A percentile compares a stretch with the other conserved stretches of the same genome.
phyloP scores from a whole-genome alignment of 768 basidiomycete genomes.

The Boletus edulis region DNA sequence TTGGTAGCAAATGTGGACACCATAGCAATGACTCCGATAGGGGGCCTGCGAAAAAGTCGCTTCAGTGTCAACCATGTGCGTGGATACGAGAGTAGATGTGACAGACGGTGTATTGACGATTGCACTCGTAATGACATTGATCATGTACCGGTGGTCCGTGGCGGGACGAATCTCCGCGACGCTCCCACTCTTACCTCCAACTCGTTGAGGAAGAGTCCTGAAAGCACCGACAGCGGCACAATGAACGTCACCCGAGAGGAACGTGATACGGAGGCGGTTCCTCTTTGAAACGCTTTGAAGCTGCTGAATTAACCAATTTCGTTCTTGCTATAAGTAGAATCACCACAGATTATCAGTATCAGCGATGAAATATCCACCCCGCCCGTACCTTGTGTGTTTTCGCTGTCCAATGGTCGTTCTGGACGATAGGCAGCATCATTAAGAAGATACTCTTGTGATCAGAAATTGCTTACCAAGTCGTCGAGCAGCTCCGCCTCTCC shows the following conservation, averaged over 20 bases:
- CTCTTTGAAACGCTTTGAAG: constrained; percentile 68
- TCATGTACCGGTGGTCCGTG: constrained; percentile 83
- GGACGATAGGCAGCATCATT: constrained; percentile 46
- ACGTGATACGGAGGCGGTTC: constrained; percentile 71
- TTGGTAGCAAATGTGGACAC: constrained; percentile 80
- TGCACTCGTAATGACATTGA: constrained; percentile 85
- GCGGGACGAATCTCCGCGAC: constrained; percentile 41
- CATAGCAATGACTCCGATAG: constrained; percentile 69
- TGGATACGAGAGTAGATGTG: neutral
- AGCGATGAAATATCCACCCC: neutral
- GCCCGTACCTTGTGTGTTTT: constrained; percentile 64
- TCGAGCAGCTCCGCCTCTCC: constrained; percentile 92
- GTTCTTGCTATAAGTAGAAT: constrained; percentile 61
- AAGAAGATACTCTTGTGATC: constrained; percentile 24
- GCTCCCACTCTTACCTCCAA: constrained; percentile 42
- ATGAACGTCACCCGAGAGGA: constrained; percentile 93
- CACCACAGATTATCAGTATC: neutral
- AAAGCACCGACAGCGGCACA: constrained; percentile 81
- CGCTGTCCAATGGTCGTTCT: constrained; percentile 95
- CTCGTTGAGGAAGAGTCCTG: constrained; percentile 52
- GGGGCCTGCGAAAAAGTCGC: constrained; percentile 42
- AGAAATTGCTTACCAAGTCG: constrained; percentile 62
- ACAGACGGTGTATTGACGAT: constrained; percentile 95
- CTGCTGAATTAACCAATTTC: constrained; percentile 83
- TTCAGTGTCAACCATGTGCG: neutral